A percentile compares a stretch with the other conserved stretches of the same genome.
Conservation (phyloP, 2,329 filamentous ascomycete genomes). For the Neoscytalidium dimidiatum region DNA sequence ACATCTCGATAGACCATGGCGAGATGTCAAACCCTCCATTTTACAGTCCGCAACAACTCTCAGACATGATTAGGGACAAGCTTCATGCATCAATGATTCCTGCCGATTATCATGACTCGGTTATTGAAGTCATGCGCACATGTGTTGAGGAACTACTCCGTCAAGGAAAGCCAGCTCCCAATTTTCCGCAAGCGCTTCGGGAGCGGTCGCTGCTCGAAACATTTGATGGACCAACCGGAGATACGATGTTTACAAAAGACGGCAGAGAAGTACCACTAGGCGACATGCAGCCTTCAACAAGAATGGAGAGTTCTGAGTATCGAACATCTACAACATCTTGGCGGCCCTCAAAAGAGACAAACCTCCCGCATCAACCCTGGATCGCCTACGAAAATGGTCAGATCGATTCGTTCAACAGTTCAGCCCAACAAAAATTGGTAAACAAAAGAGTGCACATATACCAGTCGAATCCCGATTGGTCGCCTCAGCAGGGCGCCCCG, state of each 20-base stretch:
- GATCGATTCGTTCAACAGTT: not conserved
- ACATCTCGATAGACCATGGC: not conserved
- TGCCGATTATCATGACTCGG: not conserved
- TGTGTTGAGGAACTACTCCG: too few species aligned
- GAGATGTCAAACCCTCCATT: not conserved
- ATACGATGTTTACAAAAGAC: too few species aligned
- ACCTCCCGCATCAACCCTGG: too few species aligned
- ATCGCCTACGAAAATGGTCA: not conserved
- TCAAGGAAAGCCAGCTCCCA: too few species aligned
- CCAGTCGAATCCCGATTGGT: not conserved
- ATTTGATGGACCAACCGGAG: too few species aligned
- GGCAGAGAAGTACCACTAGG: too few species aligned
- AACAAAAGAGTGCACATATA: not conserved
- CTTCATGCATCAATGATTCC: not conserved
- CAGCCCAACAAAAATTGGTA: not conserved
- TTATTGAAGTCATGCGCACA: not conserved
- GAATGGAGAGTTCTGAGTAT: too few species aligned
- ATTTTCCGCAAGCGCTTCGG: too few species aligned
- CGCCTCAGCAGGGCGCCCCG: not conserved
- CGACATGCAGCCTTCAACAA: too few species aligned
- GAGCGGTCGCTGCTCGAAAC: too few species aligned
- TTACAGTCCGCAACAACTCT: not conserved
- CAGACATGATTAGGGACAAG: not conserved
- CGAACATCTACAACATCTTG: too few species aligned
- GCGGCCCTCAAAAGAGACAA: too few species aligned